Conservation (phyloP, 345 rosid species). For the Salix koriyanagi region DNA sequence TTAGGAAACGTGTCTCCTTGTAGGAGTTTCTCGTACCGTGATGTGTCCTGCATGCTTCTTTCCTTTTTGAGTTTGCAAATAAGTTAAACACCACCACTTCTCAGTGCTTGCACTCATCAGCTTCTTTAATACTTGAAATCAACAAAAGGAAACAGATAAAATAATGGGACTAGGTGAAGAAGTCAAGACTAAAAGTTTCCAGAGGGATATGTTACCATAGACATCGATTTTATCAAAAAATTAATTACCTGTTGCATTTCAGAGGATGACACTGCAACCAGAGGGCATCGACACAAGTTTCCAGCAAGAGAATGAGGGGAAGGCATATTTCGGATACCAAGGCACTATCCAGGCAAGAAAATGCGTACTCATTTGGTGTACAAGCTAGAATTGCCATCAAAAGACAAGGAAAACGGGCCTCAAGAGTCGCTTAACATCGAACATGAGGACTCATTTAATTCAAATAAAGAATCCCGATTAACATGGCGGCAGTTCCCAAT, state of each 20-base stretch:
- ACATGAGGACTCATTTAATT: slow-evolving; percentile 63
- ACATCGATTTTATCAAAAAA: background rate
- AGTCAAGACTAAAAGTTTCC: too few relatives aligned
- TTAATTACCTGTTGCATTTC: background rate
- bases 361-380: slow-evolving; percentile 68
- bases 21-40: too few relatives aligned
- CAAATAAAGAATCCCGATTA: slow-evolving; percentile 66
- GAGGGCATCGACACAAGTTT: slow-evolving; percentile 47
- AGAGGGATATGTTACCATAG: background rate
- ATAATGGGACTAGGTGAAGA: too few relatives aligned
- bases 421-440: slow-evolving; percentile 64
- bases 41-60: too few relatives aligned
- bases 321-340: slow-evolving; percentile 63
- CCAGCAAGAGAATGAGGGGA: slow-evolving; percentile 66
- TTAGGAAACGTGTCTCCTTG: too few relatives aligned
- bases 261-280: slow-evolving; percentile 64
- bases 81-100: too few relatives aligned
- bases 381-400: slow-evolving; percentile 59
- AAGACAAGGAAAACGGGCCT: slow-evolving; percentile 39
- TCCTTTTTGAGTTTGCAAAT: too few relatives aligned
- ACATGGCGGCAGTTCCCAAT: too few relatives aligned
- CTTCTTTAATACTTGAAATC: too few relatives aligned
- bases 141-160: too few relatives aligned
- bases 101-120: too few relatives aligned
- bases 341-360: slow-evolving; percentile 45